A percentile compares a stretch with the other conserved stretches of the same genome.
These are phyloP conservation scores for Trichoderma koningiopsis DNA, from an alignment of 2,329 filamentous ascomycete species.

Conservation along the genomic window DNA sequence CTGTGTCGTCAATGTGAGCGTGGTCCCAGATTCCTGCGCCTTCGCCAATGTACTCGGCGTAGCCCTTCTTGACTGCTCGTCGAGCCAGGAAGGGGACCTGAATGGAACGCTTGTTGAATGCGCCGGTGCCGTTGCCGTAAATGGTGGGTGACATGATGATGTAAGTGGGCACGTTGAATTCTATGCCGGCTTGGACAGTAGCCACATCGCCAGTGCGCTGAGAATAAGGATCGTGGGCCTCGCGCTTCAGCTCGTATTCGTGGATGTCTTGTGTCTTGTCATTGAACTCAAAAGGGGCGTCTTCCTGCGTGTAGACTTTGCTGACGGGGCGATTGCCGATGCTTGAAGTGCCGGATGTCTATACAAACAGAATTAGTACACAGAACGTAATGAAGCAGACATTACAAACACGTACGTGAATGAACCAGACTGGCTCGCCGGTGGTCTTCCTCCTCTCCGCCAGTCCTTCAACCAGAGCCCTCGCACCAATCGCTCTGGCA, in stretches of 20 bases:
- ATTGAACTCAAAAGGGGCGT: slow-evolving; percentile 40
- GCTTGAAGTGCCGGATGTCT: slow-evolving; percentile 48
- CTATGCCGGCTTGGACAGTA: slow-evolving; percentile 44
- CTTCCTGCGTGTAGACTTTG: slow-evolving; percentile 32
- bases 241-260: slow-evolving; percentile 41
- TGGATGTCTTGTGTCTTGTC: slow-evolving; percentile 49
- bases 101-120: slow-evolving; percentile 44
- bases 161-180: slow-evolving; percentile 46
- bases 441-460: slow-evolving; percentile 41
- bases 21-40: slow-evolving; percentile 45
- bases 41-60: slow-evolving; percentile 37
- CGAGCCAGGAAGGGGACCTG: slow-evolving; percentile 43
- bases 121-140: slow-evolving; percentile 48
- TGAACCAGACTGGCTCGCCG: slow-evolving; percentile 40
- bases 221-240: slow-evolving; percentile 41
- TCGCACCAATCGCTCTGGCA: slow-evolving; percentile 42
- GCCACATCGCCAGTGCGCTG: slow-evolving; percentile 50
- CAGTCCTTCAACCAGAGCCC: slow-evolving; percentile 48
- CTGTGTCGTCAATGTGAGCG: slow-evolving; percentile 50
- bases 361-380: neutral
- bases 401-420: slow-evolving; percentile 39
- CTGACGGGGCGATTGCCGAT: slow-evolving; percentile 46
- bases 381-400: neutral
- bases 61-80: slow-evolving; percentile 33
- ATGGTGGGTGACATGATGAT: slow-evolving; percentile 51